Conservation (phyloP, 1,139 yeast species). For the Saccharomyces hybrid region DNA sequence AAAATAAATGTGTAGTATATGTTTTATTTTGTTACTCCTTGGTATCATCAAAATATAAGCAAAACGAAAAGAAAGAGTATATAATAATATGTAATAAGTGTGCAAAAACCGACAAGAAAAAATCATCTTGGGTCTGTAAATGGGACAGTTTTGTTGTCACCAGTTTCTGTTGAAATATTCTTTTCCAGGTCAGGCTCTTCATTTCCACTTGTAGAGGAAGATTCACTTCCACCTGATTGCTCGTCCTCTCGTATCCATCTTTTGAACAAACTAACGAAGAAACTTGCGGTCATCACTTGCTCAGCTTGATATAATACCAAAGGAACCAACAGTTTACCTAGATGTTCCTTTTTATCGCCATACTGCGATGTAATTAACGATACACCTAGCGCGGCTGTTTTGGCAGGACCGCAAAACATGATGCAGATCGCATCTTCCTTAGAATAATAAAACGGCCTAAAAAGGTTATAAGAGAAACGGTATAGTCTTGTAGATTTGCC, state of each 20-base stretch:
- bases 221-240: neutral
- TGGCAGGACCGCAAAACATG: slow-evolving; percentile 86
- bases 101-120: neutral
- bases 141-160: neutral
- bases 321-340: slow-evolving; percentile 72
- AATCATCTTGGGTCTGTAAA: neutral
- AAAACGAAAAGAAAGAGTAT: neutral
- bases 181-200: neutral
- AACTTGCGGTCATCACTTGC: slow-evolving; percentile 72
- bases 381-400: slow-evolving; percentile 87
- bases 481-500: slow-evolving; percentile 39
- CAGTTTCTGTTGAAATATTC: neutral
- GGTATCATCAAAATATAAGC: no score
- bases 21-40: no score
- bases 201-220: neutral
- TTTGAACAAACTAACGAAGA: slow-evolving; percentile 55
- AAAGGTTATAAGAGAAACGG: slow-evolving; percentile 33
- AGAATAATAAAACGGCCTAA: slow-evolving; percentile 63
- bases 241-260: slow-evolving; percentile 39
- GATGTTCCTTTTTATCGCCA: slow-evolving; percentile 49
- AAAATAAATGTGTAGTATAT: no score
- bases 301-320: slow-evolving; percentile 79
- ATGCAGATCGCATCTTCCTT: slow-evolving; percentile 68
- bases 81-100: neutral
- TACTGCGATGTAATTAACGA: slow-evolving; percentile 74